Conservation (phyloP, 345 rosid species). For the Punica granatum region DNA sequence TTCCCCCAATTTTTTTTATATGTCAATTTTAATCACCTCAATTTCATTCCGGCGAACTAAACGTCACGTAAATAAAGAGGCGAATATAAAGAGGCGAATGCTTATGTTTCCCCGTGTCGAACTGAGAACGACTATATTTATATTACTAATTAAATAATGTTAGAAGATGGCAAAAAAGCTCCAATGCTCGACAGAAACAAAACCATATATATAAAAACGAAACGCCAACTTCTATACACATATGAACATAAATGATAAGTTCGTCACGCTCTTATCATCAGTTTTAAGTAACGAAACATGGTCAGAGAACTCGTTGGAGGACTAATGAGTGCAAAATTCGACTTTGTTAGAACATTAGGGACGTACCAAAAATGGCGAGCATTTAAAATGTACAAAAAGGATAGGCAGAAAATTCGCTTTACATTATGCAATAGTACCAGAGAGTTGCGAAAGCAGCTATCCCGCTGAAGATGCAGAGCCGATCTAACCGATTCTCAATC, state of each 20-base stretch:
- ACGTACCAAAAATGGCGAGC: neutral
- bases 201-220: neutral
- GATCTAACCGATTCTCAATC: conserved; percentile 56
- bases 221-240: too few relatives aligned
- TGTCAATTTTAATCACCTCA: too few relatives aligned
- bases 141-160: too few relatives aligned
- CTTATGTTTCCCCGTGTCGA: too few relatives aligned
- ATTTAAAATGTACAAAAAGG: neutral
- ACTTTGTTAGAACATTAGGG: neutral
- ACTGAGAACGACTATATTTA: too few relatives aligned
- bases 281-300: neutral
- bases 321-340: neutral
- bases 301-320: neutral
- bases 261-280: neutral
- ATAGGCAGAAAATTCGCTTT: neutral
- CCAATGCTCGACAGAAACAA: neutral
- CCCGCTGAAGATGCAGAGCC: conserved; percentile 50
- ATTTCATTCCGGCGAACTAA: too few relatives aligned
- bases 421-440: conserved; percentile 56
- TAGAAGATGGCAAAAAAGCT: neutral
- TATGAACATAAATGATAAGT: neutral
- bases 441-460: conserved; percentile 57
- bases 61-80: too few relatives aligned
- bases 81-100: too few relatives aligned
- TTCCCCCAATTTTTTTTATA: too few relatives aligned